Percentiles rank a stretch among this genome's conserved stretches.
Conservation (phyloP, 2,329 filamentous ascomycete species). For the Madurella fahalii region DNA sequence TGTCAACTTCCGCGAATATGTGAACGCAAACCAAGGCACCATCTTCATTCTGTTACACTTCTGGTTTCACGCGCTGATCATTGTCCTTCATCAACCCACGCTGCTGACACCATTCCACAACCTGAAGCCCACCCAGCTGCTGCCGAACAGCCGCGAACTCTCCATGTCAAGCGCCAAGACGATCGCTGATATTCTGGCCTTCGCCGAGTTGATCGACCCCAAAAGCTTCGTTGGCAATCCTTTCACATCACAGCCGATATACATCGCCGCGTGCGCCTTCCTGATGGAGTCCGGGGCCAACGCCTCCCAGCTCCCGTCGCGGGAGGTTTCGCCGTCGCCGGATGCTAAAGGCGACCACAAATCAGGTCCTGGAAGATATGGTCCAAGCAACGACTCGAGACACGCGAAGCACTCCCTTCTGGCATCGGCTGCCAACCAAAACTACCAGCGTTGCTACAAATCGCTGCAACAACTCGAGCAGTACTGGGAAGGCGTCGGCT, state of each 20-base stretch:
- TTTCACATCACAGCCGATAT: constrained; percentile 86
- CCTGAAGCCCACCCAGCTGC: constrained; percentile 59
- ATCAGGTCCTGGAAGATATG: constrained; percentile 10
- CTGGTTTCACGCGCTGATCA: constrained; percentile 85
- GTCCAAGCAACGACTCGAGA: constrained; percentile 10
- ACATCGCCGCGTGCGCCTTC: constrained; percentile 86
- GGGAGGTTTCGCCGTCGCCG: constrained; percentile 50
- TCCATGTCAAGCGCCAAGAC: constrained; percentile 90
- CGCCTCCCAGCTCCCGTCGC: constrained; percentile 62
- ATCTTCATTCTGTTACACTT: constrained; percentile 84
- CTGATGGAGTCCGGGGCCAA: constrained; percentile 75
- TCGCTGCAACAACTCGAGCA: constrained; percentile 74
- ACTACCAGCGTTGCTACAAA: constrained; percentile 84
- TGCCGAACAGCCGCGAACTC: constrained; percentile 73
- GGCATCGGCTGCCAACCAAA: constrained; percentile 76
- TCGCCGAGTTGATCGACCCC: constrained; percentile 79
- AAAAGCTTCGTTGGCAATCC: constrained; percentile 85
- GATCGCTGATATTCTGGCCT: constrained; percentile 82
- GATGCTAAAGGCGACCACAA: constrained; percentile 28
- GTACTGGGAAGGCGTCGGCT: constrained; percentile 84
- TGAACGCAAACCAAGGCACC: constrained; percentile 74
- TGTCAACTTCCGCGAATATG: constrained; percentile 79
- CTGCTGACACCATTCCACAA: constrained; percentile 71
- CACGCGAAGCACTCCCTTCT: constrained; percentile 68
- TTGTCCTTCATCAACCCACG: constrained; percentile 79